phyloP scores from a whole-genome alignment of 164 flowering plant genomes.

The Dillenia suffruticosa region DNA sequence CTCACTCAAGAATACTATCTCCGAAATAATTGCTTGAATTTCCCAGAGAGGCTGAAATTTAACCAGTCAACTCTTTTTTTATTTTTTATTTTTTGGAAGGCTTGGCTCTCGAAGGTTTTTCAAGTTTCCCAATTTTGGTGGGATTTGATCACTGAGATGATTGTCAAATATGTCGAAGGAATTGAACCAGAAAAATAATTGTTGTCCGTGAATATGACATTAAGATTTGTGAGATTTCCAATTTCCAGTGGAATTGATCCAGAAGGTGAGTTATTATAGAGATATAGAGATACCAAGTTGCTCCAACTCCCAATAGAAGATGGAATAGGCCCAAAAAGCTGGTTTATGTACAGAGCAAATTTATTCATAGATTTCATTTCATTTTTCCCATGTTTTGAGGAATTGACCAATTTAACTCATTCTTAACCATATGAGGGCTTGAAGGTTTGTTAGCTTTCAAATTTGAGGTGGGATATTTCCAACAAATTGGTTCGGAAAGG shows the following conservation, averaged over 20 bases:
- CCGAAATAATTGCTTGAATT: slow-evolving; percentile 10
- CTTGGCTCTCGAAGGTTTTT: not conserved
- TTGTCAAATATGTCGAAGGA: slow-evolving; percentile 8
- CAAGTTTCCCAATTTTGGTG: slow-evolving; percentile 5
- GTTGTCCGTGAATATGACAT: slow-evolving; percentile 1
- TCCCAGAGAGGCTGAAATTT: slow-evolving; percentile 14
- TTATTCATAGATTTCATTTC: slow-evolving; percentile 1
- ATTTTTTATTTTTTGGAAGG: not conserved
- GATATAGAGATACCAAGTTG: not conserved
- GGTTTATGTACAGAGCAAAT: slow-evolving; percentile 9
- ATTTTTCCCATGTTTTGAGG: slow-evolving; percentile 10
- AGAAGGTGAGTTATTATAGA: slow-evolving; percentile 4
- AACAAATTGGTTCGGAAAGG: slow-evolving; percentile 3
- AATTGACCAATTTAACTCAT: slow-evolving; percentile 1
- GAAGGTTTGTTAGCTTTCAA: no score
- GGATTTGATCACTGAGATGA: slow-evolving; percentile 16
- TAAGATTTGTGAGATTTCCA: slow-evolving; percentile 8
- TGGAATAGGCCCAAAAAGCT: slow-evolving; percentile 9
- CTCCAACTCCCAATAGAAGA: slow-evolving; percentile 9
- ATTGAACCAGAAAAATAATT: slow-evolving; percentile 9
- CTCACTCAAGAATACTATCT: slow-evolving; percentile 11
- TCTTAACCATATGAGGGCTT: no score
- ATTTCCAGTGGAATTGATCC: slow-evolving; percentile 15
- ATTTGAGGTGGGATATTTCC: no score
- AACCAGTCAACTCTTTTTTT: slow-evolving; percentile 1